Base-by-base conservation (phyloP, 2,329 filamentous ascomycete species). In the Aspergillus glaucus region DNA sequence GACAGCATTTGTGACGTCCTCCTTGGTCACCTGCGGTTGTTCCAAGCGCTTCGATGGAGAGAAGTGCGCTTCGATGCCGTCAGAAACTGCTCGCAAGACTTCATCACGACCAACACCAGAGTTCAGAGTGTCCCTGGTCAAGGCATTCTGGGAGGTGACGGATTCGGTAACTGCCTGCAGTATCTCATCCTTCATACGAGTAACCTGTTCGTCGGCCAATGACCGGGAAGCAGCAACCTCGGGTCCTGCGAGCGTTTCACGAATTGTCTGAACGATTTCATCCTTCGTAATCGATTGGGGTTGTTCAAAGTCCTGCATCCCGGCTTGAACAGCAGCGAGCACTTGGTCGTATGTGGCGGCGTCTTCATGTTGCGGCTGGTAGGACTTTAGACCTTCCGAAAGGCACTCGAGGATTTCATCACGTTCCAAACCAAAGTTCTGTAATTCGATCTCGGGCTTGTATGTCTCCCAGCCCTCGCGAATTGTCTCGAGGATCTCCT, bases 391-490 rank as follows among this genome's bases (percentile, higher is more conserved):
- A 0, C 92, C 92, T 71, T 96, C 86, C 57, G 87, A 84, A 22
- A 97, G 77, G 56, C 90, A 95, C 36, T 86, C 83, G 12, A 97
- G 75, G 43, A 97, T 87, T 62, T 97, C 92, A 10, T 96, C 89
- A 4, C 89, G 81, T 65, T 95, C 92, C 1, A 97, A 75, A 2
- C 91, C 92, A 53, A 94, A 87, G 60, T 95, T 89, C 59, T 95
- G 86, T 4, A 95, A 79, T 58, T 95, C 86, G 45, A 95, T 89
- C 59, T 96, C 89, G 1, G 92, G 92, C 69, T 95, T 95, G 71
- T 95, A 95, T 47, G 84, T 88, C 63, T 96, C 92, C 82, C 90
- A 95, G 1, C 91, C 92, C 58, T 95, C 90, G 57, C 85, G 84
- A 12, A 97, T 87, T 3, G 91, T 90, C 24, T 87, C 80, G 2